phyloP scores from a whole-genome alignment of 495 filamentous ascomycete species.

The Tuber melanosporum region DNA sequence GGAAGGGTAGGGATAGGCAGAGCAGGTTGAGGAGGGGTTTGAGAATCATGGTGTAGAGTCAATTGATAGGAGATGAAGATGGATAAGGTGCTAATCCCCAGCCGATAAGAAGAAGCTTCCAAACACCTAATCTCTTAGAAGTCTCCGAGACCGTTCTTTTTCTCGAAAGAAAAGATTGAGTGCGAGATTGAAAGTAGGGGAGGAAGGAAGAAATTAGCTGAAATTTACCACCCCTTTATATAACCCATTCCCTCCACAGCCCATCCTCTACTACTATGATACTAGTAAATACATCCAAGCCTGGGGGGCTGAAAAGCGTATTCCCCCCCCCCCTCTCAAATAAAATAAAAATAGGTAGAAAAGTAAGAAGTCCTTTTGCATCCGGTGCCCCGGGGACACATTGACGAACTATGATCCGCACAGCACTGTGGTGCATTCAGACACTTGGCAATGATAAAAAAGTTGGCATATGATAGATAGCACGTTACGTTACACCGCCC shows the following conservation, averaged over 20 bases:
- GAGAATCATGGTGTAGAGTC: background rate
- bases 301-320: background rate
- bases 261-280: background rate
- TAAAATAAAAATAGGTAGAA: background rate
- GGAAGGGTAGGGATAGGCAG: slow-evolving; percentile 1
- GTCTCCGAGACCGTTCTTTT: background rate
- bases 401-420: background rate
- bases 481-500: too few species aligned
- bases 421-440: too few species aligned
- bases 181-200: background rate
- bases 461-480: too few species aligned
- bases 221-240: background rate
- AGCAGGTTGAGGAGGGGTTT: background rate
- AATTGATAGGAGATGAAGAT: background rate
- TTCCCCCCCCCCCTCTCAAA: background rate
- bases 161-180: background rate
- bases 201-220: background rate
- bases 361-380: background rate
- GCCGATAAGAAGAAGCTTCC: background rate
- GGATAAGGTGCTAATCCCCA: background rate
- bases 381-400: background rate
- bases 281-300: background rate
- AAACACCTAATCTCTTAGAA: background rate
- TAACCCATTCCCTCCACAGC: background rate
- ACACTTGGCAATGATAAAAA: too few species aligned